Evolutionary conservation across 148 eudicot genomes (phyloP), one percentile per base, ranked within the genome.

Genomic region (Dianthus caryophyllus): DNA sequence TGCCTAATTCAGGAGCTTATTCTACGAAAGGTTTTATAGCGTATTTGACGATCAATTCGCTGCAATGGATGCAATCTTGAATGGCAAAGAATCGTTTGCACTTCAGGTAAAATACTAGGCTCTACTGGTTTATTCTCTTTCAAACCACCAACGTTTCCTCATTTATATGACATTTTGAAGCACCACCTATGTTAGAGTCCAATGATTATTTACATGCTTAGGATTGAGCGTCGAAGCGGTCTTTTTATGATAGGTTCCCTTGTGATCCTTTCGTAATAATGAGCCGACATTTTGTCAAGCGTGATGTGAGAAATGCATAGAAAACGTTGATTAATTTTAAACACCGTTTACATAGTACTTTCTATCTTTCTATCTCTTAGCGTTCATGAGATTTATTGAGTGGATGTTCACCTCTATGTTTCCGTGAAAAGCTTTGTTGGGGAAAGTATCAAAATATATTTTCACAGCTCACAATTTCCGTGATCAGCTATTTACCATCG

Each of bases 1-100:
- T 75, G 54, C 63, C 44, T 57, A 56, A 52, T 54, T 1, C 61
- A 94, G 99, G 83, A 78, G 76, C 51, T 71, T 75, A 70, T 95
- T 95, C 76, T 95, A 88, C 73, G 84, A 84, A 78, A 69, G 66
- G 21, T 81, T 95, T 73, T 94, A 95, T 76, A 78, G 89, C 51
- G 84, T 84, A 39, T 95, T 90, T 77, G 96, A 85, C 71, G 87
- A 95, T 80, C 96, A 83, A 18, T 86, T 71, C 74, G 74, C 85
- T 75, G 87, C 80, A 54, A 85, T 87, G 90, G 96, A 88, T 74
- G 73, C 81, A 50, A 80, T 95, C 71, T 80, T 90, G 79, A 87
- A 79, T 59, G 86, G 88, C 55, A 95, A 95, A 75, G 99, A 95
- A 80, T 81, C 85, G 66, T 95, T 88, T 88, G 84, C 99, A 61